Percentiles rank a stretch among this genome's conserved stretches.
Conservation (phyloP, 768 basidiomycete species). For the Phaeotremella fagi region DNA sequence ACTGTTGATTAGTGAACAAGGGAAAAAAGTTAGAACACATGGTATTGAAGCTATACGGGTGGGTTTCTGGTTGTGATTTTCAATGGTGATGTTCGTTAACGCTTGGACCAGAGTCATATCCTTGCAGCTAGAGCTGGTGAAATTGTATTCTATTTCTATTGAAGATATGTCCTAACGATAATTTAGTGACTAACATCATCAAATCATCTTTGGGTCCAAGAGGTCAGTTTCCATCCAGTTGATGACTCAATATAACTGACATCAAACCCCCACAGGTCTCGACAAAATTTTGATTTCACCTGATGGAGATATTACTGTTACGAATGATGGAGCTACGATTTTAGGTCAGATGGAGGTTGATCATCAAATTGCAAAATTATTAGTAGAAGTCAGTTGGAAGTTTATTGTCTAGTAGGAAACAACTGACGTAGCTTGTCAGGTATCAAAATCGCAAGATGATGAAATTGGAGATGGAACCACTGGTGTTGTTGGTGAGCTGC, state of each 20-base stretch:
- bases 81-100: neutral
- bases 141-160: constrained; percentile 3
- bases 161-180: neutral
- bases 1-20: constrained; percentile 63
- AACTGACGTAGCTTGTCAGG: constrained; percentile 51
- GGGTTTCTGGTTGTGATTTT: constrained; percentile 12
- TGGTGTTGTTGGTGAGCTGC: constrained; percentile 88
- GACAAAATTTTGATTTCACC: constrained; percentile 56
- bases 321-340: constrained; percentile 98
- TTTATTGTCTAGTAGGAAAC: neutral
- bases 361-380: constrained; percentile 95
- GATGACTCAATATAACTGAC: neutral
- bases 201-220: constrained; percentile 91
- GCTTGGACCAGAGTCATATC: constrained; percentile 62
- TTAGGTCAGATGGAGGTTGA: constrained; percentile 98
- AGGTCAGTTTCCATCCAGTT: constrained; percentile 54
- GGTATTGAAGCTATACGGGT: constrained; percentile 95
- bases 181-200: constrained; percentile 85
- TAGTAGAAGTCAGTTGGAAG: constrained; percentile 55
- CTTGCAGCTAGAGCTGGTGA: constrained; percentile 67
- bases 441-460: constrained; percentile 97
- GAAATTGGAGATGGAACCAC: constrained; percentile 99
- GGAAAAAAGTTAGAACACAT: constrained; percentile 83
- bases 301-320: constrained; percentile 98
- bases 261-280: constrained; percentile 57